Conservation (phyloP, 441 rosid genomes). For the Syzygium malaccense region DNA sequence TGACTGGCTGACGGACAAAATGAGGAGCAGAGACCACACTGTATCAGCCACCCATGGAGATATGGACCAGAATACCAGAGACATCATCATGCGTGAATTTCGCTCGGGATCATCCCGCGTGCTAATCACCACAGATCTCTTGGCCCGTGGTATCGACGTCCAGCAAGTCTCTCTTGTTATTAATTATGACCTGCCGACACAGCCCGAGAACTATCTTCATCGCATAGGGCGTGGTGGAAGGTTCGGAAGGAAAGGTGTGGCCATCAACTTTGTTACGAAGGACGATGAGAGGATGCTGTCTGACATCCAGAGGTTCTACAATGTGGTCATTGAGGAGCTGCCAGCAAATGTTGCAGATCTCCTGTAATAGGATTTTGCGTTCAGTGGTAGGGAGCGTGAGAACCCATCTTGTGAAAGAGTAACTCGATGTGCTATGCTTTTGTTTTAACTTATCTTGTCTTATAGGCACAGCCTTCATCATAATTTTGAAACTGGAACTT, state of each 20-base stretch:
- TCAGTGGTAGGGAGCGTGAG: background rate
- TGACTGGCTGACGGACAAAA: constrained; percentile 78
- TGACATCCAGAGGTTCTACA: constrained; percentile 81
- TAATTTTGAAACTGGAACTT: background rate
- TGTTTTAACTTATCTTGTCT: background rate
- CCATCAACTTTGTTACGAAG: constrained; percentile 60
- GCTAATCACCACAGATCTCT: constrained; percentile 67
- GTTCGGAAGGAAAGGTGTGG: constrained; percentile 73
- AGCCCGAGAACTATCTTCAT: constrained; percentile 81
- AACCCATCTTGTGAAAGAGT: background rate
- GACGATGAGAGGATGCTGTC: constrained; percentile 70
- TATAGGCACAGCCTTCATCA: background rate
- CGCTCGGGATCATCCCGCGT: constrained; percentile 79
- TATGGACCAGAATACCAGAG: constrained; percentile 79
- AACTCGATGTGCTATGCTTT: background rate
- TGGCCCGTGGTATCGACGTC: constrained; percentile 79
- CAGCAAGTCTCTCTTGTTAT: constrained; percentile 83
- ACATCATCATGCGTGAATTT: constrained; percentile 73
- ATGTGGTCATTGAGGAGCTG: constrained; percentile 60
- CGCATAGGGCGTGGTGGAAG: constrained; percentile 78
- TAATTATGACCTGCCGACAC: constrained; percentile 70
- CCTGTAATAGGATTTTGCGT: constrained; percentile 28
- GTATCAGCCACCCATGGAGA: constrained; percentile 85
- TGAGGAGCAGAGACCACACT: constrained; percentile 69
- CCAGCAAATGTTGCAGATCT: constrained; percentile 72